Evolutionary conservation across 2,329 filamentous ascomycete species (phyloP).

Genomic region (Scytalidium sp.): DNA sequence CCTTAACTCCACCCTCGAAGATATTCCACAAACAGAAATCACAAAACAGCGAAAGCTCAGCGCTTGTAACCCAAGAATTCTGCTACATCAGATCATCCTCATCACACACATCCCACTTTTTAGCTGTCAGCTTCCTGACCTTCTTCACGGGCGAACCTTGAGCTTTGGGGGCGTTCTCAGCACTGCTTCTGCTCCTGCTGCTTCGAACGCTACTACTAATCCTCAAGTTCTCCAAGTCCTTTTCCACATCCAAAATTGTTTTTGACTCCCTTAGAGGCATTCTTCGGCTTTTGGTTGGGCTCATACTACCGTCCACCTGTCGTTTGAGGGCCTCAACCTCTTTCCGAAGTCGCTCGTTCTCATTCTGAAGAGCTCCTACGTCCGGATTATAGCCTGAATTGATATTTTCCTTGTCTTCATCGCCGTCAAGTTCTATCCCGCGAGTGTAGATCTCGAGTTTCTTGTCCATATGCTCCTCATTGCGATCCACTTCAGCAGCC

Average conservation of each 20-base stretch:
- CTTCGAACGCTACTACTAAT: conserved; percentile 1
- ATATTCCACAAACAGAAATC: conserved; percentile 56
- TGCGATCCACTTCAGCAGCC: conserved; percentile 74
- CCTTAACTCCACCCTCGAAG: conserved; percentile 50
- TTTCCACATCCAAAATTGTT: neutral
- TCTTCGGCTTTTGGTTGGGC: conserved; percentile 21
- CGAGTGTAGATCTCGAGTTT: conserved; percentile 75
- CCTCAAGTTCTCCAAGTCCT: conserved; percentile 2
- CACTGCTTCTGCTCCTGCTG: neutral
- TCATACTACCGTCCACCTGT: conserved; percentile 54
- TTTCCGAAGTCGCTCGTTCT: conserved; percentile 66
- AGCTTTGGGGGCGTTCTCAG: neutral
- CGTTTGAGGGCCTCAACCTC: conserved; percentile 64
- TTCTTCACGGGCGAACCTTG: conserved; percentile 21
- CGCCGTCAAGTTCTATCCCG: conserved; percentile 38
- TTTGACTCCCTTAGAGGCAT: conserved; percentile 8
- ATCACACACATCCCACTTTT: conserved; percentile 27
- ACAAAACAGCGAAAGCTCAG: conserved; percentile 58
- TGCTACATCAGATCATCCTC: conserved; percentile 25
- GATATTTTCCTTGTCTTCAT: conserved; percentile 57
- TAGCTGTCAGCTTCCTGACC: conserved; percentile 23
- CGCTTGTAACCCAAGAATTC: conserved; percentile 41
- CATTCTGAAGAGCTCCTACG: conserved; percentile 63
- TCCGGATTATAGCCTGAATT: conserved; percentile 31
- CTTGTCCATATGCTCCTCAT: conserved; percentile 81